phyloP scores from a whole-genome alignment of 1,139 yeast genomes.

The Diutina catenulata region DNA sequence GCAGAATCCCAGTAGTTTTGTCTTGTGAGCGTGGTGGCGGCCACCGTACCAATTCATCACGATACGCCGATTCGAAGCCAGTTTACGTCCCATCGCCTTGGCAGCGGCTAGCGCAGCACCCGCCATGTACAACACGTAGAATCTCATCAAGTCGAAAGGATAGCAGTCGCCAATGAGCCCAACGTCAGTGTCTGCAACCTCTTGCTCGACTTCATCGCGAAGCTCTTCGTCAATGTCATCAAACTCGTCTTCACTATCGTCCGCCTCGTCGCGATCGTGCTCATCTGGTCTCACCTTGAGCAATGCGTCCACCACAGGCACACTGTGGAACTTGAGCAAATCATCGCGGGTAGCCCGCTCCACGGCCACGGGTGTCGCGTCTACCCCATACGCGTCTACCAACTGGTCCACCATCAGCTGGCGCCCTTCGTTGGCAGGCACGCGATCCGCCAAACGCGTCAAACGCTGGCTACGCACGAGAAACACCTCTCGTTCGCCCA shows the following conservation, averaged over 20 bases:
- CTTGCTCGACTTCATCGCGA: background rate
- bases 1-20: conserved; percentile 60
- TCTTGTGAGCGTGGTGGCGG: conserved; percentile 53
- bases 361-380: background rate
- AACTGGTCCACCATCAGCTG: background rate
- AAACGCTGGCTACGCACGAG: no score
- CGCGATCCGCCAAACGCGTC: background rate
- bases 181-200: background rate
- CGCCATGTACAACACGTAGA: background rate
- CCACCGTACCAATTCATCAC: conserved; percentile 76
- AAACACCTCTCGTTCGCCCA: no score
- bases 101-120: background rate
- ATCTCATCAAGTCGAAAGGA: background rate
- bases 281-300: background rate
- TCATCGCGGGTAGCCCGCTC: background rate
- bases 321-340: background rate
- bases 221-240: background rate
- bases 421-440: background rate
- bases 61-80: conserved; percentile 16
- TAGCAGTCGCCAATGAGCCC: background rate
- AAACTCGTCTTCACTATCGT: background rate
- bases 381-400: background rate
- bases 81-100: background rate
- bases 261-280: background rate
- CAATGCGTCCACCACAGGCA: background rate